phyloP scores from a whole-genome alignment of 441 rosid genomes.

The Melastoma candidum region DNA sequence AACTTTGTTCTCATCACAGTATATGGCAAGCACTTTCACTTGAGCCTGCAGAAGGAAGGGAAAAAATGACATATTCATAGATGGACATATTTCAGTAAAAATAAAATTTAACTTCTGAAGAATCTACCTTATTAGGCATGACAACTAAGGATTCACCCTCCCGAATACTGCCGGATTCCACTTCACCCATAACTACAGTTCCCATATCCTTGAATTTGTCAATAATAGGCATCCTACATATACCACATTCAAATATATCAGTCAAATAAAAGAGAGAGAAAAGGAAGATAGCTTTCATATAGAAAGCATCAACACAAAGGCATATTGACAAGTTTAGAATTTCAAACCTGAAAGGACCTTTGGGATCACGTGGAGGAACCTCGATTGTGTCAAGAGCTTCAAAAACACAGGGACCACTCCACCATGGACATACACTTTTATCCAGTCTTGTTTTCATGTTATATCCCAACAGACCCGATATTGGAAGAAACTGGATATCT shows the following conservation, averaged over 20 bases:
- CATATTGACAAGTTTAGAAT: neutral
- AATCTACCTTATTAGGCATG: slow-evolving; percentile 94
- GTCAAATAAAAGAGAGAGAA: too few species aligned
- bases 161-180: slow-evolving; percentile 74
- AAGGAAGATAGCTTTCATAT: too few species aligned
- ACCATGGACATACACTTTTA: slow-evolving; percentile 65
- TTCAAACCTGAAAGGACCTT: slow-evolving; percentile 79
- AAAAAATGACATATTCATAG: neutral
- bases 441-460: slow-evolving; percentile 69
- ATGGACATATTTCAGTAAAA: too few species aligned
- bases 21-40: slow-evolving; percentile 72
- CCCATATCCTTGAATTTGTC: slow-evolving; percentile 99
- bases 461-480: slow-evolving; percentile 76
- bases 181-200: slow-evolving; percentile 94
- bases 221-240: slow-evolving; percentile 80
- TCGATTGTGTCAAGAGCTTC: slow-evolving; percentile 80
- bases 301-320: too few species aligned
- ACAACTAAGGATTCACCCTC: slow-evolving; percentile 85
- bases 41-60: slow-evolving; percentile 30
- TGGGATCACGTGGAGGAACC: slow-evolving; percentile 79
- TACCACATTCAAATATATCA: too few species aligned
- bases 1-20: slow-evolving; percentile 65
- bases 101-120: neutral
- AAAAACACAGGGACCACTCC: slow-evolving; percentile 85
- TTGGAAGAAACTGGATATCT: slow-evolving; percentile 84